Conservation (phyloP, 2,329 filamentous ascomycete species). For the Talaromyces sp. region DNA sequence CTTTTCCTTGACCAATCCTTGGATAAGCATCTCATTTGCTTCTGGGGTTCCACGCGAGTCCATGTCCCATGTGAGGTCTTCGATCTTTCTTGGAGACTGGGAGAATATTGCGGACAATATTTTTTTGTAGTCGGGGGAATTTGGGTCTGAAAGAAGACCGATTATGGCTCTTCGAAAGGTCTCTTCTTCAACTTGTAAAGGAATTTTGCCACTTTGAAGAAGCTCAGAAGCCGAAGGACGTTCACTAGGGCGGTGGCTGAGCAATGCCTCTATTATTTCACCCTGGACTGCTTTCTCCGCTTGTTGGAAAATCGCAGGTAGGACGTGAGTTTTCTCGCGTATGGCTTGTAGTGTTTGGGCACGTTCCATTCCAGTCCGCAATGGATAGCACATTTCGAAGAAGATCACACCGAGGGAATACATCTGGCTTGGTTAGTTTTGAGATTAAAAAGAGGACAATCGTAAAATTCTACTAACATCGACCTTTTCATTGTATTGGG, state of each 20-base stretch:
- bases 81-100: conserved; percentile 67
- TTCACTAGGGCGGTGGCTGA: conserved; percentile 76
- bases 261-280: conserved; percentile 70
- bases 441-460: not conserved
- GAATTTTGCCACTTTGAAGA: conserved; percentile 77
- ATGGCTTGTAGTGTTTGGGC: conserved; percentile 62
- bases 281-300: conserved; percentile 65
- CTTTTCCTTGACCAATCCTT: conserved; percentile 66
- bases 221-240: conserved; percentile 78
- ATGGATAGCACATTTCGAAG: conserved; percentile 83
- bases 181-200: conserved; percentile 88
- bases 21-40: conserved; percentile 55
- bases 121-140: conserved; percentile 82
- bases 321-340: conserved; percentile 58
- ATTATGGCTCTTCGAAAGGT: conserved; percentile 78
- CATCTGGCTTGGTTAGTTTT: conserved; percentile 52
- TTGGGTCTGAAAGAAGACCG: conserved; percentile 67
- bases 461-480: conserved; percentile 54
- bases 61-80: conserved; percentile 75
- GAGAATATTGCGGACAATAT: conserved; percentile 82
- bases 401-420: conserved; percentile 96
- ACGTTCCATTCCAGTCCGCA: conserved; percentile 59
- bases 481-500: conserved; percentile 85
- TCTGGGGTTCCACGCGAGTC: conserved; percentile 49
- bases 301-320: conserved; percentile 67